Evolutionary conservation across 2,329 filamentous ascomycete genomes (phyloP).

Genomic region (Teratosphaeriaceae sp.): DNA sequence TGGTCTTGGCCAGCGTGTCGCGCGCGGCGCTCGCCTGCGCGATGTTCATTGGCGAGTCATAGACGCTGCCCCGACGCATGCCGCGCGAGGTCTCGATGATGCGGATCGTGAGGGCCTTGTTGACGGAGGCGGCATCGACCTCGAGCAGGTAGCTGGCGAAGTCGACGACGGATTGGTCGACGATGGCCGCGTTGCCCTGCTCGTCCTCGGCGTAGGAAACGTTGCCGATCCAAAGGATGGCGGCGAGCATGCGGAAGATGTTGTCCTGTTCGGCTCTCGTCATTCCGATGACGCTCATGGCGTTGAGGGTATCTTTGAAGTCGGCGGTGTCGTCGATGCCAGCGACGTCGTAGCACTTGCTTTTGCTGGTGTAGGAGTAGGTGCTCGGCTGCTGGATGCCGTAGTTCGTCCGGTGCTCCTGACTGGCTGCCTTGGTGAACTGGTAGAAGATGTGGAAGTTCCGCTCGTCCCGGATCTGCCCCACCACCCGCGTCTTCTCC

Average conservation of each 20-base stretch:
- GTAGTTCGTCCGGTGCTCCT: conserved; percentile 78
- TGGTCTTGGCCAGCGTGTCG: conserved; percentile 88
- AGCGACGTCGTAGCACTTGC: conserved; percentile 89
- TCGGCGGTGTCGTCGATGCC: conserved; percentile 90
- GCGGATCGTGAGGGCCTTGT: conserved; percentile 83
- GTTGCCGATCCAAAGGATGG: conserved; percentile 91
- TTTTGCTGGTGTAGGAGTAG: conserved; percentile 88
- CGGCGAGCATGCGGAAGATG: conserved; percentile 91
- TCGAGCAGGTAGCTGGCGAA: conserved; percentile 93
- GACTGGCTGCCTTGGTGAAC: conserved; percentile 90
- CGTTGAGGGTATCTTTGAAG: conserved; percentile 82
- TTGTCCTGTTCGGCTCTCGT: conserved; percentile 84
- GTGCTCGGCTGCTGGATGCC: conserved; percentile 88
- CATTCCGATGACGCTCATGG: conserved; percentile 92
- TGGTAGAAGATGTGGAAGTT: conserved; percentile 99
- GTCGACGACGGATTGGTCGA: conserved; percentile 84
- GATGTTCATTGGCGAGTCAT: conserved; percentile 74
- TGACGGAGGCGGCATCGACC: conserved; percentile 70
- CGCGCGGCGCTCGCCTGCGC: conserved; percentile 80
- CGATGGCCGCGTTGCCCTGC: conserved; percentile 76
- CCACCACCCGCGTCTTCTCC: conserved; percentile 90
- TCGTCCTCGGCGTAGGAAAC: conserved; percentile 88
- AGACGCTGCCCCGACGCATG: conserved; percentile 59
- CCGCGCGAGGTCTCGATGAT: conserved; percentile 68
- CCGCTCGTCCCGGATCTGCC: conserved; percentile 89